Base-by-base conservation (phyloP, 2,329 filamentous ascomycete genomes). In the Zalaria sp. region DNA sequence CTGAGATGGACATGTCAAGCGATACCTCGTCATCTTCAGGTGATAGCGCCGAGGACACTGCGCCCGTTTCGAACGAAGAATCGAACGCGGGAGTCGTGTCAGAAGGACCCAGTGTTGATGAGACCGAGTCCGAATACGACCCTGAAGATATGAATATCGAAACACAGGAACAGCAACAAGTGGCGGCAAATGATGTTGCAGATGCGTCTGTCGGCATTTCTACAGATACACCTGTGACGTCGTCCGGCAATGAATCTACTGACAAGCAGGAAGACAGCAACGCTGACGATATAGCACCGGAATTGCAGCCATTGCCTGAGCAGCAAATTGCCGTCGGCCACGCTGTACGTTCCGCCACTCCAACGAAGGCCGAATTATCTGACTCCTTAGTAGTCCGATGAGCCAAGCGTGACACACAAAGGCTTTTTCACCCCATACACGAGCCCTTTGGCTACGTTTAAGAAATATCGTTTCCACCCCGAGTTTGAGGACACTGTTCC, bases 381-480 rank as follows among this genome's bases (percentile, higher is more conserved):
- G 18, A 18, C 18, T 18, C 18, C 18, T 18, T 18, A 18, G 18
- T 18, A 18, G 18, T 18, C 18, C 18, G 18, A 18, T 18, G 18
- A 18, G 18, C 18, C 41, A 37, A 11, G 10, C n/a, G 6, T 36
- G 11, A 18, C 41, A 43, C 36, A 29, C 27, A 31, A 35, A 31
- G 5, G 26, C 35, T 6, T 25, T 18, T 9, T n/a, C 36, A n/a
- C 31, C 41, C 79, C 86, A 2, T 98, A 98, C 62, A 72, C 83
- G 56, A 93, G 86, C 56, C 83, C 87, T 28, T 69, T 98, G 46
- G 77, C 75, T 51, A 74, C 75, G 51, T 95, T 96, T 61, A 85
- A 79, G 59, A 81, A 84, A 32, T 98, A 84, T 63, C 85, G 89
- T 51, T 95, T 89, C 58, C 88, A 96, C 57, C 84, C 85, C 28